phyloP scores from a whole-genome alignment of 1,284 basidiomycete genomes.

The Leccinum discolor region DNA sequence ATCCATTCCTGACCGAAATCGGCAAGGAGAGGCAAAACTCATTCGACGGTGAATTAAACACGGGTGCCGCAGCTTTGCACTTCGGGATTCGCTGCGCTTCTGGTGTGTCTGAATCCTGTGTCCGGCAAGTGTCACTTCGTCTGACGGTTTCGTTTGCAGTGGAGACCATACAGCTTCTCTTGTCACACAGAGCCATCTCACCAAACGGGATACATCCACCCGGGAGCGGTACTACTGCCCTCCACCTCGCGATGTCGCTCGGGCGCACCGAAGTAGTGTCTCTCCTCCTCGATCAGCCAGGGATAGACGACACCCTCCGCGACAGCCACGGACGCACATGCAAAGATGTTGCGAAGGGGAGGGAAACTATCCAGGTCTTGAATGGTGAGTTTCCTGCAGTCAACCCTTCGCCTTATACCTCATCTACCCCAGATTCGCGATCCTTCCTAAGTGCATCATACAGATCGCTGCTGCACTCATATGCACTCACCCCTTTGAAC shows the following conservation, averaged over 20 bases:
- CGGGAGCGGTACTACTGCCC: constrained; percentile 75
- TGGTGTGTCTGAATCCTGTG: constrained; percentile 46
- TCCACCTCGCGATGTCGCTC: constrained; percentile 86
- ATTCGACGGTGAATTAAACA: constrained; percentile 48
- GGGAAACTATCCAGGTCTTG: constrained; percentile 72
- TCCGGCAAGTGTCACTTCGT: not conserved
- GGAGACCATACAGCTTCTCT: constrained; percentile 54
- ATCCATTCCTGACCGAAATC: constrained; percentile 82
- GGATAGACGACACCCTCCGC: constrained; percentile 78
- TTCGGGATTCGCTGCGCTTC: constrained; percentile 86
- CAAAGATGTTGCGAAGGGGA: constrained; percentile 75
- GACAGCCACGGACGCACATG: constrained; percentile 76
- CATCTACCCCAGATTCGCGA: constrained; percentile 67
- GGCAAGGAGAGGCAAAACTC: constrained; percentile 59
- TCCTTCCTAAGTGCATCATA: constrained; percentile 79
- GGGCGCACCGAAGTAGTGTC: constrained; percentile 80
- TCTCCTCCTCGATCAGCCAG: constrained; percentile 75
- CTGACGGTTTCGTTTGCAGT: constrained; percentile 15
- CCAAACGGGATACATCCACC: constrained; percentile 74
- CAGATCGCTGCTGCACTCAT: constrained; percentile 71
- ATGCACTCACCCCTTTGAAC: constrained; percentile 58
- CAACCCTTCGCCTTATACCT: constrained; percentile 3
- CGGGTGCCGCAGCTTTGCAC: constrained; percentile 78
- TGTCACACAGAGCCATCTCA: constrained; percentile 76
- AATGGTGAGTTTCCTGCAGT: constrained; percentile 45